Evolutionary conservation across 2,329 filamentous ascomycete species (phyloP).

Genomic region (Botrytis galanthina): DNA sequence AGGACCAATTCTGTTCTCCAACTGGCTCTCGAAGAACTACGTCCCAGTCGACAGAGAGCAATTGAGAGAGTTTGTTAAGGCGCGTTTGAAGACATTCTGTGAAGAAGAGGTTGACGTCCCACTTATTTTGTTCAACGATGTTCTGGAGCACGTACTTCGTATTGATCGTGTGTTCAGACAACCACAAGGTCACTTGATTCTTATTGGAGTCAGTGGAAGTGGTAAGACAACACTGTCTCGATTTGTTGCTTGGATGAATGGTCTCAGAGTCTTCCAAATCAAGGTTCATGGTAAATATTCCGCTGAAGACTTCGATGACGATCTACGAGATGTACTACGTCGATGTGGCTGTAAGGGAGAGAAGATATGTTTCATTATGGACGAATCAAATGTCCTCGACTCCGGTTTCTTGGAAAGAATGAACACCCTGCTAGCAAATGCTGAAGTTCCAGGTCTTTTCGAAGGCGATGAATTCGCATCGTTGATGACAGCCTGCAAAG

Average conservation of each 20-base stretch:
- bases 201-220: constrained; percentile 97
- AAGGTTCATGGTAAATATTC: constrained; percentile 99
- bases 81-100: constrained; percentile 94
- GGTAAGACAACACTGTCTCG: constrained; percentile 97
- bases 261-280: constrained; percentile 98
- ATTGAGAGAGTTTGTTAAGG: constrained; percentile 95
- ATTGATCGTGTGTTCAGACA: constrained; percentile 99
- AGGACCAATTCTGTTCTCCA: constrained; percentile 95
- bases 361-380: constrained; percentile 99
- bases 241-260: constrained; percentile 99
- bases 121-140: constrained; percentile 98
- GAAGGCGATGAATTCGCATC: constrained; percentile 98
- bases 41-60: constrained; percentile 94
- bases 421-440: constrained; percentile 98
- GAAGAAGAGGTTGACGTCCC: constrained; percentile 99
- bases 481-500: constrained; percentile 99
- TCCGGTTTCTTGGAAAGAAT: constrained; percentile 98
- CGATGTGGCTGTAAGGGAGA: constrained; percentile 96
- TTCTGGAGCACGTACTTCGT: constrained; percentile 93
- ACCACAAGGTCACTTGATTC: constrained; percentile 94
- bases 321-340: constrained; percentile 88
- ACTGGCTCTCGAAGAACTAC: constrained; percentile 99
- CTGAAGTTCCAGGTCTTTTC: constrained; percentile 97
- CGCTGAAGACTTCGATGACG: constrained; percentile 97
- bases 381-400: constrained; percentile 97